Conservation (phyloP, 176 grass and related monocot species). For the Oryza glaberrima region DNA sequence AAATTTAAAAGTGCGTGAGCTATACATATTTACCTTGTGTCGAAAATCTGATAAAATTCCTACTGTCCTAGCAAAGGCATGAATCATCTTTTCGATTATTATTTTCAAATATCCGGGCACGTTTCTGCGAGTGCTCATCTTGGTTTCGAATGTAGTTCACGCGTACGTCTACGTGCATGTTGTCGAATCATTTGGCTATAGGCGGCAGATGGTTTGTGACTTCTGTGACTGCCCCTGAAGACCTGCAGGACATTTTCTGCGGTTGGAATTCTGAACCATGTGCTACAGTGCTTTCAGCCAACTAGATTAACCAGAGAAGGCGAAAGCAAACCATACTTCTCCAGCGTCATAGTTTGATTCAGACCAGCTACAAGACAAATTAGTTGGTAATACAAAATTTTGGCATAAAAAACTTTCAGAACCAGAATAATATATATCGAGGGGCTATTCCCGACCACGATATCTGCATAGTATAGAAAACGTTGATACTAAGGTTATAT, state of each 20-base stretch:
- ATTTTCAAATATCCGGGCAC: too few relatives aligned
- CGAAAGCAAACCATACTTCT: neutral
- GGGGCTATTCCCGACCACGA: too few relatives aligned
- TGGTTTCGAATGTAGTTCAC: neutral
- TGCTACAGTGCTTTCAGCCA: neutral
- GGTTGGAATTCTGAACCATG: neutral
- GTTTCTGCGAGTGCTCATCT: neutral
- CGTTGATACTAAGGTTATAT: too few relatives aligned
- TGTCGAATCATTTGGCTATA: neutral
- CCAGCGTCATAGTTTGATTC: neutral
- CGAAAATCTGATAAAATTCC: too few relatives aligned
- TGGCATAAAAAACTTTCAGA: neutral
- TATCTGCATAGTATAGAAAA: too few relatives aligned
- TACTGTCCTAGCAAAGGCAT: neutral
- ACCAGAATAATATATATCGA: too few relatives aligned
- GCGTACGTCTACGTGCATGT: neutral
- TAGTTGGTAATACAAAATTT: neutral
- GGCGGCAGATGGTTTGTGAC: neutral
- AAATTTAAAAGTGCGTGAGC: neutral
- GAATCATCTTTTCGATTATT: too few relatives aligned
- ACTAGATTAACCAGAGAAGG: neutral
- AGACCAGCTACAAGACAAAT: neutral
- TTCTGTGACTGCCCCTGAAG: neutral
- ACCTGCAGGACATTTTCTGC: neutral
- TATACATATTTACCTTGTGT: too few relatives aligned